Conservation (phyloP, 75 land plant species). For the Larix kaempferi region DNA sequence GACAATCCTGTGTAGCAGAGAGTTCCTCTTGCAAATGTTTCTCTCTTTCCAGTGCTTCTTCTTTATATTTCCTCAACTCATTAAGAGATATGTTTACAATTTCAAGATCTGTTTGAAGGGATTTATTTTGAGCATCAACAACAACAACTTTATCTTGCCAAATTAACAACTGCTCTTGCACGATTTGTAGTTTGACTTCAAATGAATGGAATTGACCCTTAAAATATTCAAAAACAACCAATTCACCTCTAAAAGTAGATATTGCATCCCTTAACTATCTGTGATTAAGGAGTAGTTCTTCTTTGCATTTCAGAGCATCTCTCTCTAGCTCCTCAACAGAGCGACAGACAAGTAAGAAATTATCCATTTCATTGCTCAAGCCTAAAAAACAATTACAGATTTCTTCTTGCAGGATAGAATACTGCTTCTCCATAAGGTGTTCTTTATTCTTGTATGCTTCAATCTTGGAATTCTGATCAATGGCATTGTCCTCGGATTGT, state of each 20-base stretch:
- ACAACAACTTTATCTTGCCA: background rate
- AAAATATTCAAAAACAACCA: background rate
- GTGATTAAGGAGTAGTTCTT: background rate
- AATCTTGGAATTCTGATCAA: background rate
- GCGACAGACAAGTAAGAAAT: background rate
- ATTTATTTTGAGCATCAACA: background rate
- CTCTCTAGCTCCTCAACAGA: background rate
- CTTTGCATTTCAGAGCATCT: background rate
- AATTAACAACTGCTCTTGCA: background rate
- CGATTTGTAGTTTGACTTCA: background rate
- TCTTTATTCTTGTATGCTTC: background rate
- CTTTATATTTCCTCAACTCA: background rate
- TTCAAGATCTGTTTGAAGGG: slow-evolving; percentile 1
- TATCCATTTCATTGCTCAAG: background rate
- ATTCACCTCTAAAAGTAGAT: background rate
- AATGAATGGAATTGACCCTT: background rate
- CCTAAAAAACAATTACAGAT: background rate
- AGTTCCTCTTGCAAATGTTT: slow-evolving; percentile 2
- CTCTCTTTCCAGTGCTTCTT: background rate
- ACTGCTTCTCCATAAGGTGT: background rate
- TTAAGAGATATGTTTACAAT: background rate
- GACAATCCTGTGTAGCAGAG: background rate
- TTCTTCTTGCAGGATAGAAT: background rate
- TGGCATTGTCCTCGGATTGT: background rate
- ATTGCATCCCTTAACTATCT: background rate